Evolutionary conservation across 2,329 filamentous ascomycete species (phyloP).

Genomic region (Stagonosporopsis rhizophila): DNA sequence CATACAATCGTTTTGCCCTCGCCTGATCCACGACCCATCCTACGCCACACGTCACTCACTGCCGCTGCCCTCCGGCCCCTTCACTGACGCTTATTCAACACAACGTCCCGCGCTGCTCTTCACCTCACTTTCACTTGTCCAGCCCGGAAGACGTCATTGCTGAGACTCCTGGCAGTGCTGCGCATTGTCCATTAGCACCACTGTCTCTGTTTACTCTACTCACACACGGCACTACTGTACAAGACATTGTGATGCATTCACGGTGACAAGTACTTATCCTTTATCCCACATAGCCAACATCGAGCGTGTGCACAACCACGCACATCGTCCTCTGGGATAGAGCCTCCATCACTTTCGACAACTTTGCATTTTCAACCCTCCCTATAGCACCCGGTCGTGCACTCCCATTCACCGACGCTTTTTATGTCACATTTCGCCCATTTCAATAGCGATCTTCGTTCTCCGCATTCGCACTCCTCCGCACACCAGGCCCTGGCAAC

Average conservation of each 20-base stretch:
- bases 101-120: conserved; percentile 12
- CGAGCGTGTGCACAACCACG: conserved; percentile 22
- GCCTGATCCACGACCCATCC: conserved; percentile 17
- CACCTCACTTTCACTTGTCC: conserved; percentile 6
- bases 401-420: conserved; percentile 8
- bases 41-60: conserved; percentile 21
- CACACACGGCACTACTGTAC: conserved; percentile 5
- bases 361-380: conserved; percentile 12
- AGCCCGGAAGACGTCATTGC: conserved; percentile 17
- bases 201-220: conserved; percentile 7
- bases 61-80: conserved; percentile 12
- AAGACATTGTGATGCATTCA: conserved; percentile 41
- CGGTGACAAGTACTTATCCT: conserved; percentile 30
- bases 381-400: conserved; percentile 28
- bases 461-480: conserved; percentile 17
- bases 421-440: conserved; percentile 17
- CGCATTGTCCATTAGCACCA: conserved; percentile 23
- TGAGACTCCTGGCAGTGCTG: conserved; percentile 28
- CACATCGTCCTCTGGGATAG: conserved; percentile 26
- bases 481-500: conserved; percentile 6
- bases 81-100: conserved; percentile 18
- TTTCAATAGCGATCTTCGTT: conserved; percentile 14
- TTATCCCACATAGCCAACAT: conserved; percentile 33
- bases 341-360: conserved; percentile 15
- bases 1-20: conserved; percentile 23